Conservation (phyloP, 176 grass and related monocot species). For the Otatea glauca region DNA sequence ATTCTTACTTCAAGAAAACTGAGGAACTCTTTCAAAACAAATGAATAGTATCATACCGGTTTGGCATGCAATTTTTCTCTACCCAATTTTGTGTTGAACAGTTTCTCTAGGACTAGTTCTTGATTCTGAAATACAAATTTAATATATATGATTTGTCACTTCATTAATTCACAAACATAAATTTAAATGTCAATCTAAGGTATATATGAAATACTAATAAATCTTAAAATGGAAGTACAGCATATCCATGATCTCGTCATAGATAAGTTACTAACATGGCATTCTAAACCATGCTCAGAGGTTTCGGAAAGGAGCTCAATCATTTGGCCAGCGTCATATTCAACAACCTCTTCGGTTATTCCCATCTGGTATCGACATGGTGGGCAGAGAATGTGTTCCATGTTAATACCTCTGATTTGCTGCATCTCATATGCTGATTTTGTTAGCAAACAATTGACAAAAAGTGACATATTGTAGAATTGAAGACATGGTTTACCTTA, state of each 20-base stretch:
- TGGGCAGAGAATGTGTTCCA: slow-evolving; percentile 62
- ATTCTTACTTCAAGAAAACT: background rate
- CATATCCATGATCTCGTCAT: background rate
- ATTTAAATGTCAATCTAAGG: background rate
- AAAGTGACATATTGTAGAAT: background rate
- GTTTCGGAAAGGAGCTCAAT: slow-evolving; percentile 24
- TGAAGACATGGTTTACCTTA: slow-evolving; percentile 20
- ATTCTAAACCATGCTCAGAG: slow-evolving; percentile 31
- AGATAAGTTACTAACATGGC: slow-evolving; percentile 38
- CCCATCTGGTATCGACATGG: slow-evolving; percentile 60
- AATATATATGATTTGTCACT: background rate
- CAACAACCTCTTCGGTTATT: slow-evolving; percentile 41
- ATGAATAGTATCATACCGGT: slow-evolving; percentile 29
- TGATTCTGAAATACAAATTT: slow-evolving; percentile 41
- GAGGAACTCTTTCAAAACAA: background rate
- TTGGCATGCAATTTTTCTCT: slow-evolving; percentile 58
- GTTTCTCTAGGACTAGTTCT: slow-evolving; percentile 52
- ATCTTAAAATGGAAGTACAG: background rate
- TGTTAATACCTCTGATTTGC: slow-evolving; percentile 61
- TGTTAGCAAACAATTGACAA: background rate
- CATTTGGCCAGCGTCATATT: slow-evolving; percentile 49
- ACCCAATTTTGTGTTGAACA: slow-evolving; percentile 41
- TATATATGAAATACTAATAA: background rate
- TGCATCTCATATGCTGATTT: slow-evolving; percentile 30
- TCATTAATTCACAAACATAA: background rate